phyloP scores from a whole-genome alignment of 2,329 filamentous ascomycete species.

The Fusarium nematophilum region DNA sequence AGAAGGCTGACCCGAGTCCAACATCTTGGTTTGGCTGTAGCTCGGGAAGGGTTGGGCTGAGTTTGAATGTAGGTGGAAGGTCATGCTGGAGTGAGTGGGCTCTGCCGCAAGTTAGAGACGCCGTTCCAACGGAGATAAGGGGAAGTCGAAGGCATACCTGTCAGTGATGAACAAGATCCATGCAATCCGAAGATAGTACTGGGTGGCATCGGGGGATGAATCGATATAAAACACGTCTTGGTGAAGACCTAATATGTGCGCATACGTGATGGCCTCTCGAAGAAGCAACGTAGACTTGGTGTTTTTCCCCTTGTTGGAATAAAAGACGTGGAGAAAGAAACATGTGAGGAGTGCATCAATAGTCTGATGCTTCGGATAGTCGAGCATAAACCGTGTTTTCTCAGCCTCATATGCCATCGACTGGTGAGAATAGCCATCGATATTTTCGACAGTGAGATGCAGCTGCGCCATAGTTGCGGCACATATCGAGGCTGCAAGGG shows the following conservation, averaged over 20 bases:
- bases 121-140: neutral
- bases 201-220: neutral
- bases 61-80: slow-evolving; percentile 23
- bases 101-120: neutral
- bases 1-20: slow-evolving; percentile 13
- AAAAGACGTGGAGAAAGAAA: slow-evolving; percentile 27
- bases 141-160: neutral
- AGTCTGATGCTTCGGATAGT: slow-evolving; percentile 12
- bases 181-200: slow-evolving; percentile 23
- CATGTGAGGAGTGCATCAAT: slow-evolving; percentile 15
- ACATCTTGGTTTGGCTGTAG: neutral
- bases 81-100: slow-evolving; percentile 25
- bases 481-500: slow-evolving; percentile 17
- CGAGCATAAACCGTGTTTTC: slow-evolving; percentile 16
- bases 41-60: slow-evolving; percentile 18
- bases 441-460: neutral
- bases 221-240: slow-evolving; percentile 22
- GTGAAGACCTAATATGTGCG: slow-evolving; percentile 23
- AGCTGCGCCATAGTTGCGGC: slow-evolving; percentile 25
- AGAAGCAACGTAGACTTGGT: slow-evolving; percentile 20
- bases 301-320: slow-evolving; percentile 14
- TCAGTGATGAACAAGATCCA: slow-evolving; percentile 27
- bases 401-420: slow-evolving; percentile 11
- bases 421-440: neutral
- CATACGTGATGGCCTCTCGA: slow-evolving; percentile 20